Evolutionary conservation across 129 eudicot genomes (phyloP), one percentile per base, ranked within the genome.

Genomic region (Kitagawia praeruptora): DNA sequence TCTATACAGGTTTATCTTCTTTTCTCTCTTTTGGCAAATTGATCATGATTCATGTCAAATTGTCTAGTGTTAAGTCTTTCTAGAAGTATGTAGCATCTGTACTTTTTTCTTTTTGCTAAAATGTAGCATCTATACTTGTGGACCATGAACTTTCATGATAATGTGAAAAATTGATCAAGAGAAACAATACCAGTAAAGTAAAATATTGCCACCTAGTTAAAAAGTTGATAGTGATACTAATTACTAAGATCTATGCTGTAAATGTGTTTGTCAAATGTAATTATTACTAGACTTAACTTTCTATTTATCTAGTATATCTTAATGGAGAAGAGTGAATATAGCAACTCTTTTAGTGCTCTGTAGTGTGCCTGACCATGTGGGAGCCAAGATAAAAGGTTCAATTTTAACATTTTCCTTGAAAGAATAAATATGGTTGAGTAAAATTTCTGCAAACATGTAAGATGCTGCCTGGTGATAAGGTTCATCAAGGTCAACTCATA

Each of bases 1-100:
- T 95, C 76, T 95, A 88, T 58, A 95, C 99, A 85, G 99, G 99
- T 95, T 71, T 14, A 67, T 67, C 41, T 15, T 58, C 38, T 38
- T 61, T 37, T 37, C 51, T 44, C 58, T 77, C 34, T 27, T 82
- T 40, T 42, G 45, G 44, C 15, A 13, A 18, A 0, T 70, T 38
- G n/a, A 31, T 70, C 75, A 38, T 34, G 34, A 34, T 34, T 34
- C 37, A 34, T 15, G 75, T 38, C 19, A 31, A 14, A 31, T 28
- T 11, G 19, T 12, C 3, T 12, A 67, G 9, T 38, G 75, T 31
- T 31, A 66, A 25, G 44, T 31, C 44, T 70, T 39, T 70, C 27
- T 70, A 70, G 47, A 39, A 39, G 42, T 10, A 25, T 61, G 69
- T 61, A n/a, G 69, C 69, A n/a, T 61, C 15, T 61, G 6, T 23